Base-by-base conservation (phyloP, 2,329 filamentous ascomycete species). In the Sodiomyces alkalinus region DNA sequence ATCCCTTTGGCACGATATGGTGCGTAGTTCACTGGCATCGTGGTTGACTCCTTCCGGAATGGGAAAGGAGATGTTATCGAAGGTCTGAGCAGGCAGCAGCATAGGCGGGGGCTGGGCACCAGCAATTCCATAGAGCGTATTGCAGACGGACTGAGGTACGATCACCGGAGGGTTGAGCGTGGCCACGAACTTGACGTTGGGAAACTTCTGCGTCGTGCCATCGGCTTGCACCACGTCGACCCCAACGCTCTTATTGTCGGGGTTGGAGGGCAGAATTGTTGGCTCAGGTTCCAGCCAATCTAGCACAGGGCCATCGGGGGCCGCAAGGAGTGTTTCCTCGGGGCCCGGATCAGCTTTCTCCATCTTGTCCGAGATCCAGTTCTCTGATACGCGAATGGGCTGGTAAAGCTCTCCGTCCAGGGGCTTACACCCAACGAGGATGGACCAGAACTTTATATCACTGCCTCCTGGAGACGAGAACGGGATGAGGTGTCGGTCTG, bases 231-330 rank as follows among this genome's bases (percentile, higher is more conserved):
- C 55, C 27, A 68, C 49, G 23, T 66, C 60, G 51, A 74, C 68
- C 7, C 43, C 47, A 6, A 62, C 56, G 32, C 69, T 55, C 41
- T 55, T 62, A 35, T 52, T 56, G 33, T 62, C 55, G 25, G 61
- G 49, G 11, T 52, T 54, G 9, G 50, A 44, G 4, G 54, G 64
- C 14, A 79, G 44, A 17, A 77, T 61, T 2, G 72, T 74, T 27
- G 70, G 68, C 3, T 71, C 65, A 1, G 80, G 80, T 33, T 86
- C 75, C 22, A 74, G 62, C 80, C 80, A 87, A 53, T 82, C 72
- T 19, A 76, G 47, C 19, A 71, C 52, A 3, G 51, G 51, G 4
- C 49, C 51, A 5, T 47, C 45, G 9, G 46, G 33, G 9, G 45
- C 42, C n/a, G 43, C 33, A 5, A 57, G 40, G 34, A 51, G 44